phyloP scores from a whole-genome alignment of 495 filamentous ascomycete species.

The Daldinia concentrica region DNA sequence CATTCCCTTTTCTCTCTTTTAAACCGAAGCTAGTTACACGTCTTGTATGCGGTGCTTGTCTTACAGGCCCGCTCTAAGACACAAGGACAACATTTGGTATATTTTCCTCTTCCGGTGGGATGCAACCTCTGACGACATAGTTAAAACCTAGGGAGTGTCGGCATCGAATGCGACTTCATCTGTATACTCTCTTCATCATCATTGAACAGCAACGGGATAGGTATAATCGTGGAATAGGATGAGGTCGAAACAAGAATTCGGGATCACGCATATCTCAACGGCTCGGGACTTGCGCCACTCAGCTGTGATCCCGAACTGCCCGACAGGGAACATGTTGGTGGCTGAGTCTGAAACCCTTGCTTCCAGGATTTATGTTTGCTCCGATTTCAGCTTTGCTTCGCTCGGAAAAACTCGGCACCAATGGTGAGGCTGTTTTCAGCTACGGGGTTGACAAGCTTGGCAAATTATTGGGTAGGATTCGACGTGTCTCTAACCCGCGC shows the following conservation, averaged over 20 bases:
- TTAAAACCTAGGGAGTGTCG: neutral
- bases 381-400: slow-evolving; percentile 5
- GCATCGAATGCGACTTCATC: neutral
- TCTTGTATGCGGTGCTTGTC: slow-evolving; percentile 14
- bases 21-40: neutral
- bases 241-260: slow-evolving; percentile 36
- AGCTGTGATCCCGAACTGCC: slow-evolving; percentile 3
- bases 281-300: slow-evolving; percentile 17
- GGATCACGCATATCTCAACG: slow-evolving; percentile 9
- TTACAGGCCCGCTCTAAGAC: slow-evolving; percentile 3
- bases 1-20: neutral
- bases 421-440: slow-evolving; percentile 27
- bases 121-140: neutral
- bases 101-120: neutral
- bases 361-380: slow-evolving; percentile 3
- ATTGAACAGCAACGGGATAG: neutral
- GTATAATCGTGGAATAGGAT: neutral
- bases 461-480: slow-evolving; percentile 12
- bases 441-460: slow-evolving; percentile 17
- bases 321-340: neutral
- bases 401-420: slow-evolving; percentile 13
- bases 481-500: slow-evolving; percentile 6
- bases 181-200: neutral
- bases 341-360: slow-evolving; percentile 18
- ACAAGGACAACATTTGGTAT: neutral